Evolutionary conservation across 2,329 filamentous ascomycete genomes (phyloP).

Genomic region (Neocucurbitaria cava): DNA sequence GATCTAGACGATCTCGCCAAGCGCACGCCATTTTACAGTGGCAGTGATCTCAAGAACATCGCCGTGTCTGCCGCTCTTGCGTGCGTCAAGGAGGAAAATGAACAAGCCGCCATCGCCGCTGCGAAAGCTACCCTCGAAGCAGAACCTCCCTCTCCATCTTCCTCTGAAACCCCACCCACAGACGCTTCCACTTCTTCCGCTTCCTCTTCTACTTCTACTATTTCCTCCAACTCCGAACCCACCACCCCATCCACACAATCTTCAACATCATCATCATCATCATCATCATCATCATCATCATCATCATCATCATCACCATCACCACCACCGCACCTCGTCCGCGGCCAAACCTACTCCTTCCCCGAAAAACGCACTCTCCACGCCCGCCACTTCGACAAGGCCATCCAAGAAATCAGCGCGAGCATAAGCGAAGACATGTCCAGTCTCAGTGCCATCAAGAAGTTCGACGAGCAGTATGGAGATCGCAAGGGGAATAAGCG

Average conservation of each 20-base stretch:
- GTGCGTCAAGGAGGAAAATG: slow-evolving; percentile 77
- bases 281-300: too few species aligned
- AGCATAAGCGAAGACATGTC: slow-evolving; percentile 95
- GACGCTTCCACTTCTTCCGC: background rate
- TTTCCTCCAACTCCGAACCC: background rate
- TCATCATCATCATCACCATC: too few species aligned
- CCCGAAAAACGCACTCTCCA: slow-evolving; percentile 72
- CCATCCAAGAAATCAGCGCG: slow-evolving; percentile 85
- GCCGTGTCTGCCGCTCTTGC: slow-evolving; percentile 81
- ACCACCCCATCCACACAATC: slow-evolving; percentile 1
- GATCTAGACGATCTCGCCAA: slow-evolving; percentile 68
- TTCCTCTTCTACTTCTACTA: background rate
- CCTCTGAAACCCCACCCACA: background rate
- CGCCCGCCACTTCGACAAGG: slow-evolving; percentile 79
- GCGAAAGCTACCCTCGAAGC: slow-evolving; percentile 19
- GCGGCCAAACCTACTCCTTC: slow-evolving; percentile 61
- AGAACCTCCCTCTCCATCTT: background rate
- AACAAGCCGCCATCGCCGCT: slow-evolving; percentile 42
- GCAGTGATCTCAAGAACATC: slow-evolving; percentile 83
- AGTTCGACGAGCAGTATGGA: slow-evolving; percentile 95
- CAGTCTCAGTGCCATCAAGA: slow-evolving; percentile 82
- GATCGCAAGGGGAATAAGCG: slow-evolving; percentile 74
- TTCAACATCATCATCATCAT: too few species aligned
- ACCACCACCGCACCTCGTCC: slow-evolving; percentile 44
- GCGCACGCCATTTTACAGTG: slow-evolving; percentile 78